Evolutionary conservation across 139 green algal species (phyloP), one percentile per base, ranked within the genome.

Genomic region (Parachlorella kessleri): DNA sequence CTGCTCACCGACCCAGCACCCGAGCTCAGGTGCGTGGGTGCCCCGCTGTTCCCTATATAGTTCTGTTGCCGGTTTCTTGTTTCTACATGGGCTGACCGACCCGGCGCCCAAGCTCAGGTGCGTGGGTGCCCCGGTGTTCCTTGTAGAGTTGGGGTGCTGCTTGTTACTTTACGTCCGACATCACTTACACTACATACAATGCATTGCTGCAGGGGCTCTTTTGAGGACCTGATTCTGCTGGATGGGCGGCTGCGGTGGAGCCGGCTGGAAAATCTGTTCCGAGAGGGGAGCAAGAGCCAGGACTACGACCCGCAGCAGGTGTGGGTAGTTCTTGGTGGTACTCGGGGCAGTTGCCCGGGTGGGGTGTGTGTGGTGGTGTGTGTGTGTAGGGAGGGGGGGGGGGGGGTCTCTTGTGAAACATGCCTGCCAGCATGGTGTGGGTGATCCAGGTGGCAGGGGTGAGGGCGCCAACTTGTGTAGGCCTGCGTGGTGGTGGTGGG

Each of bases 1-100:
- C 89, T 99, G 70, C 90, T 99, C 14, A 98, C 95, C 1, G 97
- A 99, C 85, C 92, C 93, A 0, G 85, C 90, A 1, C 96, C 95
- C 1, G 81, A 97, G 88, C 90, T 98, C 55, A 74, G 86, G 78
- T 88, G 53, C 9, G 28, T 14, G 14, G 53, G 53, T 14, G 53
- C n/a, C n/a, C n/a, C n/a, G n/a, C n/a, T n/a, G n/a, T n/a, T n/a
- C n/a, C n/a, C n/a, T n/a, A n/a, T n/a, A n/a, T n/a, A n/a, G n/a
- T n/a, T n/a, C n/a, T n/a, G n/a, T n/a, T n/a, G n/a, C n/a, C n/a
- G n/a, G n/a, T n/a, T n/a, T n/a, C n/a, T n/a, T n/a, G n/a, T n/a
- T n/a, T n/a, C n/a, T n/a, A 63, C 14, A 63, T 14, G 53, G 53
- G 18, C 55, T 53, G 55, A 98, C 95, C 1, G 97, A 99, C 85